These are phyloP conservation scores for Trypanosoma platydactyli DNA, from an alignment of 208 protist genomes.

Conservation along the genomic window DNA sequence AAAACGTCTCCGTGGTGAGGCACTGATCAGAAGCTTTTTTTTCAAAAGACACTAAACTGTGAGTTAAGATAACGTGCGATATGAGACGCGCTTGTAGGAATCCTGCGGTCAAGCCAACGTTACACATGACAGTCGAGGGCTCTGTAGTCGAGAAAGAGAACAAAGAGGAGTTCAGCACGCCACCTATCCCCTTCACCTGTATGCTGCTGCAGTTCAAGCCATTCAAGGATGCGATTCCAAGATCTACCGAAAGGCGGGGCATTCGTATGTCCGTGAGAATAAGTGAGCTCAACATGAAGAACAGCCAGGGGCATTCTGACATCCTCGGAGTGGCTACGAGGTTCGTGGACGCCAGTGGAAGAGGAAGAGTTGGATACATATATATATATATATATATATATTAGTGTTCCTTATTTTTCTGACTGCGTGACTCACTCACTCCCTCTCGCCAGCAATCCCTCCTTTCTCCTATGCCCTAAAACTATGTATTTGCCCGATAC, in stretches of 20 bases:
- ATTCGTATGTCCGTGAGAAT: neutral
- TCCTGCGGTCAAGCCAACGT: neutral
- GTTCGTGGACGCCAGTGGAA: no score
- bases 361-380: no score
- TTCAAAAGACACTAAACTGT: neutral
- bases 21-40: conserved; percentile 4
- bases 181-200: neutral
- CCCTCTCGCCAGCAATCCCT: no score
- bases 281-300: conserved; percentile 10
- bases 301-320: no score
- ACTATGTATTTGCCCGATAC: no score
- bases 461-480: no score
- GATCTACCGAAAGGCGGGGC: neutral
- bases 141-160: neutral
- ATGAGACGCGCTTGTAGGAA: neutral
- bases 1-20: neutral
- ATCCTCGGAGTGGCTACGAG: no score
- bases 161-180: conserved; percentile 7
- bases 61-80: neutral
- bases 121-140: neutral
- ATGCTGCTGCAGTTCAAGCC: neutral
- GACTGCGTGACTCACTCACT: no score
- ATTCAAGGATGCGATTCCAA: neutral
- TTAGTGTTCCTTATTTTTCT: no score
- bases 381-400: no score